Evolutionary conservation across 2,329 filamentous ascomycete genomes (phyloP).

Genomic region (Fusarium sp.): DNA sequence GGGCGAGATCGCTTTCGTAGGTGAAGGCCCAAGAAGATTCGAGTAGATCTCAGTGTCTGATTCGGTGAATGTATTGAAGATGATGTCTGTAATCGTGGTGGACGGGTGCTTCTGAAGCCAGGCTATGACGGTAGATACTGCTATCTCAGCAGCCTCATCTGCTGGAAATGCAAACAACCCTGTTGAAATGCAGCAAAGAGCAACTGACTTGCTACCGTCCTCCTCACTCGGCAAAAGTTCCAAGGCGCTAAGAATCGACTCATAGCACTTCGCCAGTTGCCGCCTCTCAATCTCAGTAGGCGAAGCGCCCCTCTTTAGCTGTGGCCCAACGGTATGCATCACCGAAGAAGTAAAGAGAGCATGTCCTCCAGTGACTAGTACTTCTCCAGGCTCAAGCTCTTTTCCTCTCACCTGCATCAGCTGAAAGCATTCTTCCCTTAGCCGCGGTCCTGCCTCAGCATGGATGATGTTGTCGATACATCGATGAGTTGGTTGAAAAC

Average conservation of each 20-base stretch:
- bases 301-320: background rate
- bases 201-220: constrained; percentile 17
- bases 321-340: constrained; percentile 35
- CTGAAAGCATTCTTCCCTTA: constrained; percentile 32
- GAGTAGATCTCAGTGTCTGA: constrained; percentile 27
- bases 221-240: background rate
- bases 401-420: constrained; percentile 2
- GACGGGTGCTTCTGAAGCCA: constrained; percentile 20
- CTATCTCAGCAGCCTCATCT: constrained; percentile 24
- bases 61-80: constrained; percentile 38
- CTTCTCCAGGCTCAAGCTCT: constrained; percentile 16
- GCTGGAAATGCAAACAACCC: constrained; percentile 38
- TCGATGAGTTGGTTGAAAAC: constrained; percentile 35
- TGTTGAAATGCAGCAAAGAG: constrained; percentile 36
- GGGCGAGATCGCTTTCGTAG: rapidly evolving
- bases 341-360: constrained; percentile 12
- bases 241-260: constrained; percentile 1
- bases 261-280: constrained; percentile 29
- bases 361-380: constrained; percentile 20
- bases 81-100: constrained; percentile 28
- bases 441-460: constrained; percentile 25
- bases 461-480: constrained; percentile 43
- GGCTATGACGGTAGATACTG: background rate
- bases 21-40: background rate
- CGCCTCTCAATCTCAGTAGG: background rate